Conservation (phyloP, 2,329 filamentous ascomycete genomes). For the Curvularia sp. region DNA sequence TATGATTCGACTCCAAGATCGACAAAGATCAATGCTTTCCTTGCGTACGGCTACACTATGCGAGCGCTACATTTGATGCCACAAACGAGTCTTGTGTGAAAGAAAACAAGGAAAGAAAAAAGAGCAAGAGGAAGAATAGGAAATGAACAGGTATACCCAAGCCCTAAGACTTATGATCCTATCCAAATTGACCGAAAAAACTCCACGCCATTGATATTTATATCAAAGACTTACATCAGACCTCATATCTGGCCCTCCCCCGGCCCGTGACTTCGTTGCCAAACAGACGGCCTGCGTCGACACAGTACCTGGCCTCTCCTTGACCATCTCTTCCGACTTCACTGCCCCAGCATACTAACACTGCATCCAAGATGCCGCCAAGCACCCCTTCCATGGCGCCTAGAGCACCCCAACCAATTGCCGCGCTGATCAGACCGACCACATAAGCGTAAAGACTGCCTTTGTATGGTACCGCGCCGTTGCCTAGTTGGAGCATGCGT, state of each 20-base stretch:
- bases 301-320: constrained; percentile 80
- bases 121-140: background rate
- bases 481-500: constrained; percentile 71
- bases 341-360: constrained; percentile 92
- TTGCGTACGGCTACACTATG: background rate
- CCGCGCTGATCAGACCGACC: constrained; percentile 87
- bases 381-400: constrained; percentile 90
- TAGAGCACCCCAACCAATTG: constrained; percentile 93
- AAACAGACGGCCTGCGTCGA: constrained; percentile 89
- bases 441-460: constrained; percentile 95
- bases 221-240: constrained; percentile 19
- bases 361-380: constrained; percentile 84
- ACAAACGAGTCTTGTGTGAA: background rate
- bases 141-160: constrained; percentile 21
- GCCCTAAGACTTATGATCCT: constrained; percentile 1
- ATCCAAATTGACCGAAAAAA: background rate
- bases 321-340: constrained; percentile 65
- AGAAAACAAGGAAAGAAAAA: background rate
- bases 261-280: constrained; percentile 59
- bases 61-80: constrained; percentile 1
- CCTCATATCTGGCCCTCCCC: constrained; percentile 39
- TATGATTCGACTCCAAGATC: background rate
- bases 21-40: background rate
- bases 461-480: constrained; percentile 58
- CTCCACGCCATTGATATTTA: background rate